Evolutionary conservation across 331 rosid genomes (phyloP).

Genomic region (Acacia concinna): DNA sequence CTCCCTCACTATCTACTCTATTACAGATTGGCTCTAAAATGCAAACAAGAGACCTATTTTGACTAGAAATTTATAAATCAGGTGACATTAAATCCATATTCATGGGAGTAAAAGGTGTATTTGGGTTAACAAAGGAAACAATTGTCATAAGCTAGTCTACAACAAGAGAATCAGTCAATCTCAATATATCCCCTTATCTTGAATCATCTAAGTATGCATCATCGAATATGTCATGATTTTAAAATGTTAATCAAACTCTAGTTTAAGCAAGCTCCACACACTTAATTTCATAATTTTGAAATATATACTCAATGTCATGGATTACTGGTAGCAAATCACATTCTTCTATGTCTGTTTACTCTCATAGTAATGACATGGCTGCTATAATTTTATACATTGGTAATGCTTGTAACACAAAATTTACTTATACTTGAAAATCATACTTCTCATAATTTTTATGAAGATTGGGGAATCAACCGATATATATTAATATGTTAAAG

Average conservation of each 20-base stretch:
- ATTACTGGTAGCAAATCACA: not conserved
- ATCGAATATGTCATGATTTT: not conserved
- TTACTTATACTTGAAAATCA: not conserved
- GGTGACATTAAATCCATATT: not conserved
- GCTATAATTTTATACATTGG: not conserved
- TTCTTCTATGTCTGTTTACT: not conserved
- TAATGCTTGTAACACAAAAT: not conserved
- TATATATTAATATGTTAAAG: not conserved
- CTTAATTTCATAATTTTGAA: not conserved
- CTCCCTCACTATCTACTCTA: not conserved
- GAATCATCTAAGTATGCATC: not conserved
- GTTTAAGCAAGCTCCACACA: not conserved
- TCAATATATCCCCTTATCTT: not conserved
- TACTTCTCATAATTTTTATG: not conserved
- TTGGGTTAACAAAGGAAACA: not conserved
- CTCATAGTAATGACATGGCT: not conserved
- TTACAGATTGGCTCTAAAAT: not conserved
- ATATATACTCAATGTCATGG: not conserved
- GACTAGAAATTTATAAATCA: constrained; percentile 18
- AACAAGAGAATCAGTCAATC: not conserved
- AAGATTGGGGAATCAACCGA: not conserved
- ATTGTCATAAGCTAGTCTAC: not conserved
- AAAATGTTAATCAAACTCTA: not conserved
- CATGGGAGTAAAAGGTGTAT: constrained; percentile 5
- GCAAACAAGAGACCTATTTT: not conserved